Evolutionary conservation across 2,329 filamentous ascomycete genomes (phyloP).

Genomic region (Arthrobotrys sinensis): DNA sequence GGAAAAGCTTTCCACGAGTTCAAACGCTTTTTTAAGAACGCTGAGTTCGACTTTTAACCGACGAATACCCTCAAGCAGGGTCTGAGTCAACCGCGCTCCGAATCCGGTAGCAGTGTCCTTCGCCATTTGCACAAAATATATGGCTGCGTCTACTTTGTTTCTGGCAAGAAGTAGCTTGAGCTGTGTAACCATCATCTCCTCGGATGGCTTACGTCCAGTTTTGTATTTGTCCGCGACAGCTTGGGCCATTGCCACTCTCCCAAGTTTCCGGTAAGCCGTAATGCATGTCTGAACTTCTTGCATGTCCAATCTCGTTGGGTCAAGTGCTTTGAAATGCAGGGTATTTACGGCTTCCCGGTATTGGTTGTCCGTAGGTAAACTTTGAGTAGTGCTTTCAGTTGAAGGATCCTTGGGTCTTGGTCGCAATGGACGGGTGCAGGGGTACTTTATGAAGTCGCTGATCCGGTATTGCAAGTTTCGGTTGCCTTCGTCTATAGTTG

Average conservation of each 20-base stretch:
- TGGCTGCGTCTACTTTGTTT: conserved; percentile 50
- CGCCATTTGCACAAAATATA: conserved; percentile 53
- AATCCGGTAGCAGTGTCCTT: conserved; percentile 51
- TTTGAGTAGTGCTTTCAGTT: not conserved
- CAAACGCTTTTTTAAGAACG: conserved; percentile 44
- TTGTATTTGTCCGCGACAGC: conserved; percentile 46
- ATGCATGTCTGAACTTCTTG: conserved; percentile 5
- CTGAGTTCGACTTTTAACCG: conserved; percentile 34
- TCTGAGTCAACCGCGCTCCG: conserved; percentile 27
- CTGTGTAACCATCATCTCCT: conserved; percentile 41
- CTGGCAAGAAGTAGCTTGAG: conserved; percentile 42
- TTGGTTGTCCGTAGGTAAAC: not conserved
- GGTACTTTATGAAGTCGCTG: conserved; percentile 11
- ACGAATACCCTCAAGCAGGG: conserved; percentile 46
- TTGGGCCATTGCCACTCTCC: conserved; percentile 39
- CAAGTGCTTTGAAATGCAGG: not conserved
- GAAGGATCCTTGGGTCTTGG: not conserved
- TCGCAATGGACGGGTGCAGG: not conserved
- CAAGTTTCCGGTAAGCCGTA: conserved; percentile 36
- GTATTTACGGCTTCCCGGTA: not conserved
- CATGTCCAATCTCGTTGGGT: not conserved
- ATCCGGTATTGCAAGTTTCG: conserved; percentile 28
- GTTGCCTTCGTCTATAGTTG: conserved; percentile 45
- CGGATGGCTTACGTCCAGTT: conserved; percentile 32
- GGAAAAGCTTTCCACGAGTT: conserved; percentile 37